phyloP scores from a whole-genome alignment of 2,329 filamentous ascomycete genomes.

The Neonectria coccinea region DNA sequence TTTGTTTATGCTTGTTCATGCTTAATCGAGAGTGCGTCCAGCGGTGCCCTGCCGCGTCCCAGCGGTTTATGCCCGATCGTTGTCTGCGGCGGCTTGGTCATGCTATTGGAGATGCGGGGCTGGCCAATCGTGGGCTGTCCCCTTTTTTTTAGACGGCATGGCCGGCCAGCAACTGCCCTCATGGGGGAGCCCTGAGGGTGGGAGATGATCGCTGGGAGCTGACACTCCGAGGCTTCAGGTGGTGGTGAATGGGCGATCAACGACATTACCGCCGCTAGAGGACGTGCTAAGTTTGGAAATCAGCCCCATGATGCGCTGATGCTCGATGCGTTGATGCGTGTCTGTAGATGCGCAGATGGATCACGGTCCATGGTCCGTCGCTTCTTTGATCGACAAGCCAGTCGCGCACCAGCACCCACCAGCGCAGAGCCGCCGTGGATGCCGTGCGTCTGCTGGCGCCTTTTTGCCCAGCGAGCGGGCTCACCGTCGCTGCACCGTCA shows the following conservation, averaged over 20 bases:
- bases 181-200: conserved; percentile 1
- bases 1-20: conserved; percentile 44
- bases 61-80: neutral
- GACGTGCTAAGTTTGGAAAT: conserved; percentile 39
- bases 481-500: neutral
- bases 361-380: conserved; percentile 14
- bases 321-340: conserved; percentile 19
- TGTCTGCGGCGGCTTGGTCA: neutral
- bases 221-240: neutral
- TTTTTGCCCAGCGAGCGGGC: conserved; percentile 1
- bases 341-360: neutral
- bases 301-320: conserved; percentile 17
- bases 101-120: conserved; percentile 19
- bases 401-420: neutral
- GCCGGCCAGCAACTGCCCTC: neutral
- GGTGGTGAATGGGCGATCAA: neutral
- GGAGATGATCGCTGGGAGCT: neutral
- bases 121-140: conserved; percentile 27
- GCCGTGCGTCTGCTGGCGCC: conserved; percentile 28
- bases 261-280: neutral
- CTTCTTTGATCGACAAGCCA: conserved; percentile 34
- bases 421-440: conserved; percentile 28
- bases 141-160: neutral
- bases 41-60: conserved; percentile 27
- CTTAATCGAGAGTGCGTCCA: conserved; percentile 29